Conservation (phyloP, 345 rosid genomes). For the Microthlaspi erraticum region DNA sequence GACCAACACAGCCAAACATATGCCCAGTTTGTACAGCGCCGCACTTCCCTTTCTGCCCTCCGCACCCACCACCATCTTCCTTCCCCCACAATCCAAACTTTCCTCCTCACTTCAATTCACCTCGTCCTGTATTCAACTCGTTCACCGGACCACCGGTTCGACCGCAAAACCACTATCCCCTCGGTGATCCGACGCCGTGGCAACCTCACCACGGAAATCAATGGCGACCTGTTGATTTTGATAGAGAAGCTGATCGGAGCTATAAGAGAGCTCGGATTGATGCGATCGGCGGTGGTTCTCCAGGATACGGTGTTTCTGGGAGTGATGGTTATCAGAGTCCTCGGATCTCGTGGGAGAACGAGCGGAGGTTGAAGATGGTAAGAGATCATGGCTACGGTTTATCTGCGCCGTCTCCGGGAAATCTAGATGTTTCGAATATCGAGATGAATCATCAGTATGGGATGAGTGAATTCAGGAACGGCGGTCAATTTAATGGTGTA, state of each 20-base stretch:
- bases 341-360: slow-evolving; percentile 51
- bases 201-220: slow-evolving; percentile 44
- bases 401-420: slow-evolving; percentile 28
- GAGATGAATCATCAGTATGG: slow-evolving; percentile 36
- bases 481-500: slow-evolving; percentile 31
- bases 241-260: slow-evolving; percentile 58
- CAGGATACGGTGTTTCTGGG: slow-evolving; percentile 25
- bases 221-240: slow-evolving; percentile 43
- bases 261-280: slow-evolving; percentile 74
- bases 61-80: slow-evolving; percentile 51
- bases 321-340: slow-evolving; percentile 36
- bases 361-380: slow-evolving; percentile 83
- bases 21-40: slow-evolving; percentile 68
- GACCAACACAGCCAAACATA: slow-evolving; percentile 51
- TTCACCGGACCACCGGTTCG: slow-evolving; percentile 41
- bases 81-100: slow-evolving; percentile 53
- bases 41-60: slow-evolving; percentile 83
- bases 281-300: slow-evolving; percentile 40
- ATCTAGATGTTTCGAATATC: slow-evolving; percentile 38
- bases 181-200: slow-evolving; percentile 51
- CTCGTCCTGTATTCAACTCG: slow-evolving; percentile 54
- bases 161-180: slow-evolving; percentile 35
- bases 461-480: slow-evolving; percentile 32
- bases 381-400: slow-evolving; percentile 72
- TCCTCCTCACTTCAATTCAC: slow-evolving; percentile 47